These are phyloP conservation scores for Neofusicoccum sp. DNA, from an alignment of 2,329 filamentous ascomycete species.

Conservation along the genomic window DNA sequence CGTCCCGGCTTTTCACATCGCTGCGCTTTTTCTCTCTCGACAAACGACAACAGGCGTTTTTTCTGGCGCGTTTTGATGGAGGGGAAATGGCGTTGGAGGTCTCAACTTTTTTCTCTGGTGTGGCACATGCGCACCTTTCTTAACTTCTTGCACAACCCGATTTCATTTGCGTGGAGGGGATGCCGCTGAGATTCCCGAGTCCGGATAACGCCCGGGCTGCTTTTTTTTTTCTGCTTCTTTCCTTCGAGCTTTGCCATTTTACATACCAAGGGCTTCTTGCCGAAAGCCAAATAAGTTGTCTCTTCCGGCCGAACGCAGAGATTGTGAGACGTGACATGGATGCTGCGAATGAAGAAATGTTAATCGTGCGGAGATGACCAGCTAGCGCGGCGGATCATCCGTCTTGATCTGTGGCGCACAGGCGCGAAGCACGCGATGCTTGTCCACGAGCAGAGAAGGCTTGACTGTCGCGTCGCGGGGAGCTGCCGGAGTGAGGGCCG, in stretches of 20 bases:
- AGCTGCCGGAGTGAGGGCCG: too few relatives aligned
- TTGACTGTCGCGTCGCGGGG: neutral
- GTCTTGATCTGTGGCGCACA: neutral
- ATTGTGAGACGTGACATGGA: neutral
- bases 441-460: neutral
- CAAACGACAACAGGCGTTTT: too few relatives aligned
- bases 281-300: too few relatives aligned
- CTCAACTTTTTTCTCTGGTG: neutral
- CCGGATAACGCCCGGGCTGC: neutral
- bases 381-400: slow-evolving; percentile 4
- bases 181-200: slow-evolving; percentile 8
- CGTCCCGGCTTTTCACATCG: too few relatives aligned
- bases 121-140: neutral
- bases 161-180: neutral
- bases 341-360: neutral
- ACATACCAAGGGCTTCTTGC: too few relatives aligned
- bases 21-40: too few relatives aligned
- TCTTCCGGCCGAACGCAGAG: too few relatives aligned
- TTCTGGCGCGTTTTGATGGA: too few relatives aligned
- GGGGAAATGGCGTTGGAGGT: too few relatives aligned
- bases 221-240: neutral
- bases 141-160: neutral
- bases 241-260: neutral
- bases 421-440: neutral
- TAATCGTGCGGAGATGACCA: slow-evolving; percentile 1